Percentiles rank a stretch among this genome's conserved stretches.
phyloP scores from a whole-genome alignment of 176 grass and related monocot genomes.

The Melocanna baccifera region DNA sequence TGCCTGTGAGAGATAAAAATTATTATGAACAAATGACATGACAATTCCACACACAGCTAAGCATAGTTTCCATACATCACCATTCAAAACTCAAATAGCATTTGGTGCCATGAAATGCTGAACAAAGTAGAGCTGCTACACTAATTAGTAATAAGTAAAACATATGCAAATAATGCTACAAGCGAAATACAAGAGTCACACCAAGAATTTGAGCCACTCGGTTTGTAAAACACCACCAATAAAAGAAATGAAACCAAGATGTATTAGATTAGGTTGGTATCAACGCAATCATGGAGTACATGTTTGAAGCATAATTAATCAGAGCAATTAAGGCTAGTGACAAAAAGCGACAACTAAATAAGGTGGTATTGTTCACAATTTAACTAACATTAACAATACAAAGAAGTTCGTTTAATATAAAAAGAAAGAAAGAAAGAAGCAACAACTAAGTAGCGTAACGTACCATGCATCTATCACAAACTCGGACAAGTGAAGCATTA shows the following conservation, averaged over 20 bases:
- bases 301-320: not conserved
- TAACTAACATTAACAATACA: not conserved
- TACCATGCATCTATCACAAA: conserved; percentile 99
- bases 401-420: not conserved
- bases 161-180: not conserved
- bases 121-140: not conserved
- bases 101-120: not conserved
- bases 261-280: not conserved
- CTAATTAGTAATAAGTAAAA: not conserved
- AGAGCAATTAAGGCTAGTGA: not conserved
- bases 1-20: conserved; percentile 55
- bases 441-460: not conserved
- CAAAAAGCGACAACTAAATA: not conserved
- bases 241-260: conserved; percentile 10
- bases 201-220: not conserved
- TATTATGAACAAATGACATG: conserved; percentile 7
- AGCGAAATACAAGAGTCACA: not conserved
- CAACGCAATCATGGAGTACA: not conserved
- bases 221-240: not conserved
- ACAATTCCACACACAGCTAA: not conserved
- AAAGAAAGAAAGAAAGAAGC: not conserved
- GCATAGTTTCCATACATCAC: not conserved
- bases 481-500: conserved; percentile 87
- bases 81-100: not conserved
- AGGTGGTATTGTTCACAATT: not conserved